Conservation (phyloP, 1,139 yeast genomes). For the Sugiyamaella japonica region DNA sequence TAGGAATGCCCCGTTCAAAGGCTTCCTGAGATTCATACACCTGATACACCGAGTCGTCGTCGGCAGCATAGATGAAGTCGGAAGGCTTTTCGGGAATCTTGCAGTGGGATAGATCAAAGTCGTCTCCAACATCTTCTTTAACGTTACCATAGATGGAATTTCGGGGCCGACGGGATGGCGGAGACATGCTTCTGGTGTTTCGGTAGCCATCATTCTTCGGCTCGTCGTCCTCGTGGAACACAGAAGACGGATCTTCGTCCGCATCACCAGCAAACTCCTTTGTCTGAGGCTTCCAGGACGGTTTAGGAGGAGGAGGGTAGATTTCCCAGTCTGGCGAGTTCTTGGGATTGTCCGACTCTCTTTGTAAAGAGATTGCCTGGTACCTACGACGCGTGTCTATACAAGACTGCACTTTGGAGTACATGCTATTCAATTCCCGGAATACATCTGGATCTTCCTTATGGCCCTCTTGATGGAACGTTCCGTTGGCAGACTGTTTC, state of each 20-base stretch:
- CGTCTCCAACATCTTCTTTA: conserved; percentile 44
- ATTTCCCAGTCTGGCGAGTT: conserved; percentile 69
- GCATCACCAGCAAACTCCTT: conserved; percentile 48
- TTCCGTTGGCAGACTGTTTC: conserved; percentile 33
- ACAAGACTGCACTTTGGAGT: conserved; percentile 67
- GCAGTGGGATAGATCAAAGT: conserved; percentile 61
- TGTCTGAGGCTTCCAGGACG: conserved; percentile 76
- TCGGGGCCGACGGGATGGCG: conserved; percentile 15
- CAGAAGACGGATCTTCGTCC: conserved; percentile 24
- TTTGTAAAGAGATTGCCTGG: conserved; percentile 68
- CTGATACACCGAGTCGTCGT: conserved; percentile 68
- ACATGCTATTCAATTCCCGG: conserved; percentile 68
- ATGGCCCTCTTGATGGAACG: conserved; percentile 30
- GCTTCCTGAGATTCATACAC: conserved; percentile 49
- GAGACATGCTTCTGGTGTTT: not conserved
- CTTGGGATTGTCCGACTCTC: conserved; percentile 78
- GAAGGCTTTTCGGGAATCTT: conserved; percentile 61
- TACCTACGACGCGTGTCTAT: conserved; percentile 76
- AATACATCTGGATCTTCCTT: conserved; percentile 64
- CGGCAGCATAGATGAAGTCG: conserved; percentile 48
- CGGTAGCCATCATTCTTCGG: conserved; percentile 20
- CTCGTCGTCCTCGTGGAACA: not conserved
- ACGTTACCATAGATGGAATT: conserved; percentile 16
- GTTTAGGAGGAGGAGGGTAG: conserved; percentile 93
- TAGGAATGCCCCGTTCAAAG: conserved; percentile 36